Base-by-base conservation (phyloP, 1,284 basidiomycete species). In the Coniophora puteana region DNA sequence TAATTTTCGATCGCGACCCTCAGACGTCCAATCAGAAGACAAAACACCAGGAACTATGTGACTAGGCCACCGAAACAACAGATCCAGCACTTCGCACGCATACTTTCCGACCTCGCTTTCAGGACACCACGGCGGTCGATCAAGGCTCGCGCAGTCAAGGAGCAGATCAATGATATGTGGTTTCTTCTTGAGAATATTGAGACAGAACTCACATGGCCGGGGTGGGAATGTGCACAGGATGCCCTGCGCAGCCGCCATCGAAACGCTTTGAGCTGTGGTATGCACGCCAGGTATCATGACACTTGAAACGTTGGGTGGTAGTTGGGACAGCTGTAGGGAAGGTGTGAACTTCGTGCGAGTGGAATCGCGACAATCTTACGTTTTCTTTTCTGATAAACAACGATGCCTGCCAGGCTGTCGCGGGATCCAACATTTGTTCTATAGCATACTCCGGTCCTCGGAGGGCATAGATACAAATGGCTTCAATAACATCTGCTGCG, bases 261-360 rank as follows among this genome's bases (percentile, higher is more conserved):
- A 54, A 31, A 47, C 55, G 36, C 58, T 57, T 47, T 59, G 58
- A 11, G 51, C 34, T 47, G 58, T 49, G 52, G 30, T 51, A 61
- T 38, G 50, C 52, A 16, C 58, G 51, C 5, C 53, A 51, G 5
- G 51, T 57, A 40, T 57, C 59, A 25, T 40, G 42, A n/a, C n/a
- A n/a, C n/a, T n/a, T n/a, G n/a, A n/a, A n/a, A n/a, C n/a, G n/a
- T n/a, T n/a, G n/a, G n/a, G n/a, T n/a, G n/a, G n/a, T n/a, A n/a
- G n/a, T n/a, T n/a, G n/a, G n/a, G n/a, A n/a, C n/a, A n/a, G n/a
- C n/a, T n/a, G n/a, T n/a, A n/a, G n/a, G n/a, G n/a, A n/a, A n/a
- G n/a, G n/a, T n/a, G n/a, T n/a, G n/a, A n/a, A n/a, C n/a, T n/a
- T n/a, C n/a, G n/a, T n/a, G n/a, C n/a, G n/a, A n/a, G n/a, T n/a